A percentile compares a stretch with the other conserved stretches of the same genome.
Conservation (phyloP, 495 filamentous ascomycete genomes). For the Monascus purpureus region DNA sequence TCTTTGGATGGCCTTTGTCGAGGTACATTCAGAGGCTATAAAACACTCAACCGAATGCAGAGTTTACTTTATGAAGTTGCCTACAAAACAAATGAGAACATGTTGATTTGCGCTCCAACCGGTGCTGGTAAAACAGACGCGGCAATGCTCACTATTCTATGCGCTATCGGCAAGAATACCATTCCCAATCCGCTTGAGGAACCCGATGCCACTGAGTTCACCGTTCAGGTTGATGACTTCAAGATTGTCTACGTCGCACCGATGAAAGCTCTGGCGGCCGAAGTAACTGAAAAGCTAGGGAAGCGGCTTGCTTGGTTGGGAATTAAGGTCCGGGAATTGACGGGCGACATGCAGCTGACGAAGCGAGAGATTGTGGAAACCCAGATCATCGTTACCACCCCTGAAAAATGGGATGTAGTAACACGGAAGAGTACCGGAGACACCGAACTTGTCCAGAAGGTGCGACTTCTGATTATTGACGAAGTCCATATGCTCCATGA, state of each 20-base stretch:
- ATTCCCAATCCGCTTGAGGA: slow-evolving; percentile 62
- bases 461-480: slow-evolving; percentile 91
- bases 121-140: slow-evolving; percentile 98
- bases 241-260: slow-evolving; percentile 98
- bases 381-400: slow-evolving; percentile 96
- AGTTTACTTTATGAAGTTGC: slow-evolving; percentile 91
- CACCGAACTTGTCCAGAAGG: slow-evolving; percentile 94
- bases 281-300: slow-evolving; percentile 91
- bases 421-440: slow-evolving; percentile 95
- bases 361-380: slow-evolving; percentile 92
- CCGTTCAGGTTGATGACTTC: slow-evolving; percentile 71
- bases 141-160: slow-evolving; percentile 90
- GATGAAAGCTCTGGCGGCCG: slow-evolving; percentile 94
- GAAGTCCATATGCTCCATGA: slow-evolving; percentile 99
- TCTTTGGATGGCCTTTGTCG: slow-evolving; percentile 82
- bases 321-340: slow-evolving; percentile 78
- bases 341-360: slow-evolving; percentile 96
- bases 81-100: slow-evolving; percentile 92
- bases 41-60: slow-evolving; percentile 91
- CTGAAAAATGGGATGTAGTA: slow-evolving; percentile 98
- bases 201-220: slow-evolving; percentile 60
- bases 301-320: slow-evolving; percentile 88
- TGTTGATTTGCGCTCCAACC: slow-evolving; percentile 96
- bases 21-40: slow-evolving; percentile 90
- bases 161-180: slow-evolving; percentile 74